Percentiles rank a stretch among this genome's conserved stretches.
Conservation (phyloP, 306 rosid genomes). For the Dalbergia cochinchinensis region DNA sequence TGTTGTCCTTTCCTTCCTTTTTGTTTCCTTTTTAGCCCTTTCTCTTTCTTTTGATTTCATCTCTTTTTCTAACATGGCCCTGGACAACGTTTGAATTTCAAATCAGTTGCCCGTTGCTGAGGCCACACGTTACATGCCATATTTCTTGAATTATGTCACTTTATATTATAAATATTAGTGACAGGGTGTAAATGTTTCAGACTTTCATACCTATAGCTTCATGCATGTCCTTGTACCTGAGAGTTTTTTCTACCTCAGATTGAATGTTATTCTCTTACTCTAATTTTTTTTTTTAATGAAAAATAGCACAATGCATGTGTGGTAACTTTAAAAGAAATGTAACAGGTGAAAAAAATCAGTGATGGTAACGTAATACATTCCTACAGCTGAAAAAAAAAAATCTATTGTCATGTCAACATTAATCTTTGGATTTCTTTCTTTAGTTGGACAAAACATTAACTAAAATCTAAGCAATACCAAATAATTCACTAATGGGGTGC, state of each 20-base stretch:
- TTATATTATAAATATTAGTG: constrained; percentile 24
- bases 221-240: no score
- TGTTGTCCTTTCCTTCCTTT: constrained; percentile 39
- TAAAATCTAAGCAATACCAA: not conserved
- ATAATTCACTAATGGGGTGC: constrained; percentile 14
- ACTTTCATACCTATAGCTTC: no score
- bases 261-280: no score
- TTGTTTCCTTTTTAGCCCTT: constrained; percentile 24
- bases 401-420: not conserved
- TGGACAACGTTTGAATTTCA: constrained; percentile 41
- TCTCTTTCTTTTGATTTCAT: not conserved
- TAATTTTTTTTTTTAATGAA: no score
- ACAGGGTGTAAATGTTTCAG: constrained; percentile 14
- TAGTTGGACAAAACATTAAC: not conserved
- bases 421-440: not conserved
- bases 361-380: not conserved
- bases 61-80: not conserved
- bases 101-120: constrained; percentile 50
- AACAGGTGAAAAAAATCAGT: constrained; percentile 2
- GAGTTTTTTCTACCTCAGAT: no score
- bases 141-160: constrained; percentile 21
- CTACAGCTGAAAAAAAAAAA: not conserved
- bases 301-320: not conserved
- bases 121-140: constrained; percentile 43
- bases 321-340: constrained; percentile 21